A percentile compares a stretch with the other conserved stretches of the same genome.
phyloP scores from a whole-genome alignment of 306 rosid genomes.

The Urtica urens region DNA sequence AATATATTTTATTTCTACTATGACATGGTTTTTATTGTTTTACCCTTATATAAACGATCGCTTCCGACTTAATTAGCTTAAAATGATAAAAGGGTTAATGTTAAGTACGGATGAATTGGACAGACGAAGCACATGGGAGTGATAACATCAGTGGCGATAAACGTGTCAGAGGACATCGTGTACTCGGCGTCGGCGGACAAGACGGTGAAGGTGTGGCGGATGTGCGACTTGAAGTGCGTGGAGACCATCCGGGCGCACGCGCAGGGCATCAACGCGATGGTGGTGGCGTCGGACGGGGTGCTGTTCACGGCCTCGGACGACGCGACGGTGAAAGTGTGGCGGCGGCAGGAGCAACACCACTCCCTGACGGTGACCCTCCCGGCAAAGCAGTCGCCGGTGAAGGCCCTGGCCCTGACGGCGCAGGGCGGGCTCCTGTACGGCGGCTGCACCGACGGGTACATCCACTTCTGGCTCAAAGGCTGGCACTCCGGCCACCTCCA shows the following conservation, averaged over 20 bases:
- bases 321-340: constrained; percentile 75
- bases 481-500: constrained; percentile 76
- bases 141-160: constrained; percentile 72
- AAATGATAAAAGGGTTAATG: background rate
- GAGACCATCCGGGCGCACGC: constrained; percentile 79
- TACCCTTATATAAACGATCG: too few relatives aligned
- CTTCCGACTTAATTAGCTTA: too few relatives aligned
- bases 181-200: constrained; percentile 80
- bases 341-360: constrained; percentile 57
- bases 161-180: constrained; percentile 54
- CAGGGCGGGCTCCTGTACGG: constrained; percentile 57
- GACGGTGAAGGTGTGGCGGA: constrained; percentile 75
- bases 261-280: constrained; percentile 51
- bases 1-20: too few relatives aligned
- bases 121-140: constrained; percentile 74
- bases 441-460: constrained; percentile 84
- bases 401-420: constrained; percentile 38
- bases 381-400: constrained; percentile 66
- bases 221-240: constrained; percentile 75
- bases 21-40: too few relatives aligned
- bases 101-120: background rate
- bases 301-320: constrained; percentile 84
- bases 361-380: constrained; percentile 68
- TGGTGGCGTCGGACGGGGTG: constrained; percentile 53
- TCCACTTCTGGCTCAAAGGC: constrained; percentile 78